Base-by-base conservation (phyloP, 116 monocot genomes). In the Thalassia testudinum region DNA sequence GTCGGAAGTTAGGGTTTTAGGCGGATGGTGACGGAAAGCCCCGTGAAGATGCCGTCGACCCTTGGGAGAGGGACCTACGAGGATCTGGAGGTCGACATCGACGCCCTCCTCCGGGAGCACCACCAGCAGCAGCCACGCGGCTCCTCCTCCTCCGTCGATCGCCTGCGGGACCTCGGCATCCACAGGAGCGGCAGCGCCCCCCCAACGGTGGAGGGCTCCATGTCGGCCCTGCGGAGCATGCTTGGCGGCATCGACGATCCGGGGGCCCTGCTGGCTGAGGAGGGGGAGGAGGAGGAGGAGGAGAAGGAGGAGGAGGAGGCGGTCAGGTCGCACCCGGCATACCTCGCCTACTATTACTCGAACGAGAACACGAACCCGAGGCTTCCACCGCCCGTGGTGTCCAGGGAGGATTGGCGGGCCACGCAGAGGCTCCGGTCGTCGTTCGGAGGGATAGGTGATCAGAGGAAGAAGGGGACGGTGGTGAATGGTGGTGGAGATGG, bases 171-270 rank as follows among this genome's bases (percentile, higher is more conserved):
- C 21, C 61, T 75, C 25, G 67, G 70, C 59, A 57, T 70, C 21
- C 68, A 55, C 49, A 64, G 75, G 15, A 75, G 75, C 21, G 78
- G 78, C 42, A 75, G 75, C 30, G 83, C 78, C 2, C 83, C 83
- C 6, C 78, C 83, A 0, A 75, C 78, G 24, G 75, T 83, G 1
- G 72, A 78, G 54, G 78, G 75, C 7, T 72, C 83, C 22, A 43
- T 69, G 16, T 50, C 44, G 0, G 75, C 83, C 52, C 40, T 61
- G 13, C 66, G 69, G 0, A 45, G 40, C 56, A 24, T 77, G 50
- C 48, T 68, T n/a, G 78, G 57, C 13, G 17, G 10, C 29, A n/a
- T n/a, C n/a, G n/a, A n/a, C n/a, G n/a, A n/a, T n/a, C n/a, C n/a
- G 12, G n/a, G 1, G 42, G 18, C 12, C 22, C 24, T 6, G 51